Evolutionary conservation across 805 yeast genomes (phyloP).

Genomic region (Saccharomyces kudriavzevii): DNA sequence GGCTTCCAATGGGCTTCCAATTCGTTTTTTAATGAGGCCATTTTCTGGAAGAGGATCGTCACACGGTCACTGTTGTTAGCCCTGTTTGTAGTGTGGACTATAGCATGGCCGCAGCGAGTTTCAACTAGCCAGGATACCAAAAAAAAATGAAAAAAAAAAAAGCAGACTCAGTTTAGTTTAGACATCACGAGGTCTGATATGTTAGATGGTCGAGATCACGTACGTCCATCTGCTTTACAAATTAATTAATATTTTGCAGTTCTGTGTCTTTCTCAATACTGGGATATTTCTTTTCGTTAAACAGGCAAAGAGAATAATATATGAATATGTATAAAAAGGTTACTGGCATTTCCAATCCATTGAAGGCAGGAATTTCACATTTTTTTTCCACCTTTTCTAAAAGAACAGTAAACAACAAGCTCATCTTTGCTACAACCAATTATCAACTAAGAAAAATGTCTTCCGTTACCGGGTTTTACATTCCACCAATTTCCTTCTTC

Average conservation of each 20-base stretch:
- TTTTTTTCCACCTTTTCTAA: neutral
- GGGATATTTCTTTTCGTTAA: neutral
- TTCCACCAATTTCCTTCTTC: constrained; percentile 18
- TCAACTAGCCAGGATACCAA: neutral
- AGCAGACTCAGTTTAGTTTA: neutral
- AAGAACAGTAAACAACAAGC: neutral
- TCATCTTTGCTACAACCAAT: neutral
- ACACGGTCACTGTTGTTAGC: neutral
- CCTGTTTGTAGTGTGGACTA: neutral
- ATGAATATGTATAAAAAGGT: neutral
- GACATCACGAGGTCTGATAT: neutral
- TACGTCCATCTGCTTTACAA: neutral
- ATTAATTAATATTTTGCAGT: neutral
- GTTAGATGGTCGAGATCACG: neutral
- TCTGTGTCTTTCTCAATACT: neutral
- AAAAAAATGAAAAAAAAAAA: too few relatives aligned
- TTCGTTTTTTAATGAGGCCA: neutral
- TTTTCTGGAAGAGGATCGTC: neutral
- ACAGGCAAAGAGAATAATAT: neutral
- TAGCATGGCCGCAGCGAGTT: neutral
- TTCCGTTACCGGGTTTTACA: constrained; percentile 17
- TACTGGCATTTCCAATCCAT: neutral
- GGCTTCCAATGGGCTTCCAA: neutral
- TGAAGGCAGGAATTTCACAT: neutral
- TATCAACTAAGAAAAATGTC: constrained; percentile 5